Evolutionary conservation across 1,284 basidiomycete genomes (phyloP).

Genomic region (Apiotrichum akiyoshidainum): DNA sequence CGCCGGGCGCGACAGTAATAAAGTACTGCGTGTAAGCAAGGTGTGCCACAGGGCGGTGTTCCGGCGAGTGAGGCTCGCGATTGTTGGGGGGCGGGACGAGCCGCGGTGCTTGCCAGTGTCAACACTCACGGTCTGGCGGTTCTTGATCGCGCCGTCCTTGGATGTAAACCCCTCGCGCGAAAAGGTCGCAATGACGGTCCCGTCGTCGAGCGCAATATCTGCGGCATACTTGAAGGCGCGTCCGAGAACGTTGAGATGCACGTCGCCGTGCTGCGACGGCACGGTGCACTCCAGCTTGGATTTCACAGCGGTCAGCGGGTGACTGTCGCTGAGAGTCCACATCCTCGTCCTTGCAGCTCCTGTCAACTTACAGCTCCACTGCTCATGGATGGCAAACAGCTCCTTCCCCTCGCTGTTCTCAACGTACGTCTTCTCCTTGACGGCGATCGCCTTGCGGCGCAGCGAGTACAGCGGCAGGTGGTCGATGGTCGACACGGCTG

Average conservation of each 20-base stretch:
- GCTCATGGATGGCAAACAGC: slow-evolving; percentile 4
- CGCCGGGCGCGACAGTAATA: slow-evolving; percentile 6
- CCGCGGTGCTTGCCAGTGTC: too few relatives aligned
- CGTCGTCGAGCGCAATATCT: not conserved
- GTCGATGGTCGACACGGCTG: not conserved
- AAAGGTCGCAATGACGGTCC: not conserved
- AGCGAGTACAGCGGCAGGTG: slow-evolving; percentile 3
- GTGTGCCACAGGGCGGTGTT: too few relatives aligned
- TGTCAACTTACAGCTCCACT: slow-evolving; percentile 6
- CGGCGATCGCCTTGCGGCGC: too few relatives aligned
- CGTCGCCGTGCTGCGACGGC: not conserved
- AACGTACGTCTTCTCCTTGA: not conserved
- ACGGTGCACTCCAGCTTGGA: slow-evolving; percentile 6
- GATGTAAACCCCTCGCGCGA: slow-evolving; percentile 7
- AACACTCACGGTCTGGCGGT: slow-evolving; percentile 8
- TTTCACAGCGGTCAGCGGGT: not conserved
- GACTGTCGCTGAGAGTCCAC: too few relatives aligned
- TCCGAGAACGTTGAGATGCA: not conserved
- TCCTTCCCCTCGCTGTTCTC: not conserved
- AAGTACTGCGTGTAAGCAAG: slow-evolving; percentile 1
- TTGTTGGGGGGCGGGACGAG: too few relatives aligned
- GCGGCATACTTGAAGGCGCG: not conserved
- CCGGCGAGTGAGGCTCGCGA: too few relatives aligned
- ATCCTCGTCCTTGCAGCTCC: not conserved
- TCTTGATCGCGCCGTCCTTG: not conserved